These are phyloP conservation scores for Microstegium vimineum DNA, from an alignment of 176 grass and related monocot genomes.

Conservation along the genomic window DNA sequence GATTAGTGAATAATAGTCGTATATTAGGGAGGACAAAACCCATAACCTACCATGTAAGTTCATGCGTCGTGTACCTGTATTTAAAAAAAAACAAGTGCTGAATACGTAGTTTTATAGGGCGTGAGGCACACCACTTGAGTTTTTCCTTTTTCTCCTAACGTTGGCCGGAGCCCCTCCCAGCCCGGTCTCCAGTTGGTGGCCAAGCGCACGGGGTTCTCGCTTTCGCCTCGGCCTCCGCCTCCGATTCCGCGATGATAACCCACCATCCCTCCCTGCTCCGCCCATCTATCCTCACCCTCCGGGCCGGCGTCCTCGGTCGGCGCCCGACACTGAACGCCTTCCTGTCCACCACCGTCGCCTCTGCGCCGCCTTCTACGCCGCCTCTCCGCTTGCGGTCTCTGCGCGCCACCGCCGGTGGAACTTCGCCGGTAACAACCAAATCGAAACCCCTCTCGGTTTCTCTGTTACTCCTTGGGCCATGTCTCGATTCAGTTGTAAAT, in stretches of 20 bases:
- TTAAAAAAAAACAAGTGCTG: too few species aligned
- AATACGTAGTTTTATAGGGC: too few species aligned
- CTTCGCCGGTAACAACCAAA: slow-evolving; percentile 23
- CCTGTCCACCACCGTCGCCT: not conserved
- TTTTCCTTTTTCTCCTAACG: too few species aligned
- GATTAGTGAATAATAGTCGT: too few species aligned
- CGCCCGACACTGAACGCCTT: not conserved
- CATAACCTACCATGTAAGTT: too few species aligned
- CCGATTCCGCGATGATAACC: slow-evolving; percentile 23
- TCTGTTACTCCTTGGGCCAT: not conserved
- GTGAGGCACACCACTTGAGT: too few species aligned
- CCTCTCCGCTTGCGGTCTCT: slow-evolving; percentile 23
- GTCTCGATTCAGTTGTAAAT: slow-evolving; percentile 12
- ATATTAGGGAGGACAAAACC: too few species aligned
- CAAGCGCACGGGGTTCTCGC: slow-evolving; percentile 1
- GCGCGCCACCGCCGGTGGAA: slow-evolving; percentile 18
- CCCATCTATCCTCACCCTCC: not conserved
- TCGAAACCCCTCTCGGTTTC: not conserved
- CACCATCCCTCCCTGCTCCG: slow-evolving; percentile 31
- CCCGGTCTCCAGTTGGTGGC: not conserved
- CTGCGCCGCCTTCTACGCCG: not conserved
- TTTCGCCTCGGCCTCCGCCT: not conserved
- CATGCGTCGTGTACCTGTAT: too few species aligned
- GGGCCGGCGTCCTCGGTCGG: not conserved
- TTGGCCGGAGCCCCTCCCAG: too few species aligned